phyloP scores from a whole-genome alignment of 148 eudicot species.

The Chenopodium album region DNA sequence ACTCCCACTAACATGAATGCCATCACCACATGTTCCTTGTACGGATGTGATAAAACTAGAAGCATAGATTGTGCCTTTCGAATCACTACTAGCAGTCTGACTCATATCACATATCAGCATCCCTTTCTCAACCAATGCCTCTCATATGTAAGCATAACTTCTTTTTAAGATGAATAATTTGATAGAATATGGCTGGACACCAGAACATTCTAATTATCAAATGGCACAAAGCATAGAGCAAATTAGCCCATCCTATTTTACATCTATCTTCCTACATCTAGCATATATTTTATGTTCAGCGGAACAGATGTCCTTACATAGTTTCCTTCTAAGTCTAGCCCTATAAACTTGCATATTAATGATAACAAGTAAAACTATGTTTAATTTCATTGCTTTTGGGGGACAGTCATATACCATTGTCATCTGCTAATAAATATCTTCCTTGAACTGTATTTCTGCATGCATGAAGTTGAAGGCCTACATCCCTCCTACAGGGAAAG shows the following conservation, averaged over 20 bases:
- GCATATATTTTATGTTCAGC: background rate
- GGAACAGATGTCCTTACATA: background rate
- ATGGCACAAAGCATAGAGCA: background rate
- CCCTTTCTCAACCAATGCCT: background rate
- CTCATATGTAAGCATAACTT: background rate
- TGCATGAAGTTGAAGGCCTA: conserved; percentile 37
- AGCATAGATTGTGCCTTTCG: background rate
- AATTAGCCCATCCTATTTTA: background rate
- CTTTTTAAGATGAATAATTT: conserved; percentile 5
- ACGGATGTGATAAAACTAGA: background rate
- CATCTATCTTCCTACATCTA: background rate
- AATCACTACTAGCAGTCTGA: background rate
- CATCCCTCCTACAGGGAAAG: conserved; percentile 53
- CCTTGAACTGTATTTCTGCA: conserved; percentile 95
- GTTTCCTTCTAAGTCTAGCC: background rate
- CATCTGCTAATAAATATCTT: conserved; percentile 81
- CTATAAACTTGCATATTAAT: conserved; percentile 1
- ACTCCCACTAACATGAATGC: background rate
- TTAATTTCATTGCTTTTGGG: background rate
- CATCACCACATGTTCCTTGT: background rate
- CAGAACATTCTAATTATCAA: background rate
- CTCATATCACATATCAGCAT: background rate
- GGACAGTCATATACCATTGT: conserved; percentile 54
- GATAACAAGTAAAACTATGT: background rate
- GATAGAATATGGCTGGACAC: background rate